phyloP scores from a whole-genome alignment of 2,329 filamentous ascomycete species.

The Grosmannia penicillata region DNA sequence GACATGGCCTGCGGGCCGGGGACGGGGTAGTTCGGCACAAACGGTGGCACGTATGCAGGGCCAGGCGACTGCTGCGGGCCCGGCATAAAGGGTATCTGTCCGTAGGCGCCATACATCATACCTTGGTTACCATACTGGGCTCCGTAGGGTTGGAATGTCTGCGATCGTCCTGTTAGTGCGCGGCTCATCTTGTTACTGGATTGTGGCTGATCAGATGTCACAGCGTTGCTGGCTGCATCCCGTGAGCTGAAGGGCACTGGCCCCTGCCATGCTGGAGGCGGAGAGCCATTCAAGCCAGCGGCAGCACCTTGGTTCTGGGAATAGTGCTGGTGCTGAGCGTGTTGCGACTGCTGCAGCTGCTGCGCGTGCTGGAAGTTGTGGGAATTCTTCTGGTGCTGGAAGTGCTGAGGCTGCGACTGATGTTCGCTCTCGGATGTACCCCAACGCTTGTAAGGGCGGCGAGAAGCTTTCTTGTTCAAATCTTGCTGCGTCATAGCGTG shows the following conservation, averaged over 20 bases:
- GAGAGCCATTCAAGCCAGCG: too few species aligned
- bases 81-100: slow-evolving; percentile 22
- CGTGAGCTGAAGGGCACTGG: slow-evolving; percentile 7
- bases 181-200: slow-evolving; percentile 57
- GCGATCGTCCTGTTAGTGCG: slow-evolving; percentile 54
- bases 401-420: slow-evolving; percentile 2
- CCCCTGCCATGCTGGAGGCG: slow-evolving; percentile 1
- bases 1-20: slow-evolving; percentile 59
- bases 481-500: slow-evolving; percentile 4
- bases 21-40: slow-evolving; percentile 18
- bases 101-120: slow-evolving; percentile 22
- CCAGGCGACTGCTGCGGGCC: slow-evolving; percentile 27
- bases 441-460: slow-evolving; percentile 31
- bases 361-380: too few species aligned
- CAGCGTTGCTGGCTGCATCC: not conserved
- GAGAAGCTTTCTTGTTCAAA: slow-evolving; percentile 7
- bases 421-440: slow-evolving; percentile 16
- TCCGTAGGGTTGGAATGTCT: slow-evolving; percentile 40
- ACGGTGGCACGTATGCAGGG: slow-evolving; percentile 35
- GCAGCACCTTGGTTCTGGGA: too few species aligned
- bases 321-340: not conserved
- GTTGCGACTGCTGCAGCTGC: too few species aligned
- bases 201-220: slow-evolving; percentile 46
- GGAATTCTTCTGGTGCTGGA: not conserved
- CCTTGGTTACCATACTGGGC: slow-evolving; percentile 28